Percentiles rank a stretch among this genome's conserved stretches.
Conservation (phyloP, 2,329 filamentous ascomycete genomes). For the Paramyrothecium sp. region DNA sequence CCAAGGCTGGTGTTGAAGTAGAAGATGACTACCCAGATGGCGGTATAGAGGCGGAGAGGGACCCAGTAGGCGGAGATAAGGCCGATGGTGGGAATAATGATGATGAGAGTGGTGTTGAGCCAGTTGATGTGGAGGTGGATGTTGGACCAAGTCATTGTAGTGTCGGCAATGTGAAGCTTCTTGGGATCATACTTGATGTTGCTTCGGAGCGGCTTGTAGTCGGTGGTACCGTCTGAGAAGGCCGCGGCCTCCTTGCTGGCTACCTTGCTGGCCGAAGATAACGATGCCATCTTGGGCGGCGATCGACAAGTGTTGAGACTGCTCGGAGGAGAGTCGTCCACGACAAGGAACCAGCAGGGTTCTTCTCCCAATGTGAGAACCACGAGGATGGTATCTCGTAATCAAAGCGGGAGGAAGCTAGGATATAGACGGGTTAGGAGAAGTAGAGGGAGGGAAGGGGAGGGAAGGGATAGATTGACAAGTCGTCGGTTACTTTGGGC, state of each 20-base stretch:
- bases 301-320: background rate
- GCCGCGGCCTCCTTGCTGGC: constrained; percentile 31
- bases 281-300: constrained; percentile 30
- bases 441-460: background rate
- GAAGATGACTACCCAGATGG: constrained; percentile 71
- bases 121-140: no score
- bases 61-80: no score
- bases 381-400: background rate
- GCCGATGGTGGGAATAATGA: no score
- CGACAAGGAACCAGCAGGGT: background rate
- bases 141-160: no score
- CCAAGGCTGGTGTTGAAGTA: constrained; percentile 83
- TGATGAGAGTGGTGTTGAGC: no score
- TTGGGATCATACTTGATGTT: constrained; percentile 50
- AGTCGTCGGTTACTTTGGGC: background rate
- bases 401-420: background rate
- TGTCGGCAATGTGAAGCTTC: no score
- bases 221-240: constrained; percentile 52
- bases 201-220: constrained; percentile 49
- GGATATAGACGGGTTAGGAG: background rate
- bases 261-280: constrained; percentile 29
- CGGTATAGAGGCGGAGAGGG: constrained; percentile 70
- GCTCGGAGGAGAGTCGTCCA: background rate
- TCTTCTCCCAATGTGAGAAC: background rate
- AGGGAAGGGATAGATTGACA: background rate